These are phyloP conservation scores for Sicyos baderoa DNA, from an alignment of 306 rosid species.

Conservation along the genomic window DNA sequence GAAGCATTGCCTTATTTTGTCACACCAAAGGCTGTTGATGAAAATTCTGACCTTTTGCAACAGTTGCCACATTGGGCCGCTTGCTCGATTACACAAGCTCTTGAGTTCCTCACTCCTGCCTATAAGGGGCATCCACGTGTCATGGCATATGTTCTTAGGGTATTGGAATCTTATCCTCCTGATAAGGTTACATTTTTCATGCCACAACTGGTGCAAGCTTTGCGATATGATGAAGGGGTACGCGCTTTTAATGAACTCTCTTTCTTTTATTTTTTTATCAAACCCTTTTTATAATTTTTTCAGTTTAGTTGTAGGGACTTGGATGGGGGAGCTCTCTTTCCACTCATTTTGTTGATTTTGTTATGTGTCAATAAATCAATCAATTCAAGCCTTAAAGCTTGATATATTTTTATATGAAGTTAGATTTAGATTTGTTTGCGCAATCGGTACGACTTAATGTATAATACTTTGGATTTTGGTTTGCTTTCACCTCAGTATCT, in stretches of 20 bases:
- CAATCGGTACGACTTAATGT: background rate
- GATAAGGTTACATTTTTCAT: slow-evolving; percentile 87
- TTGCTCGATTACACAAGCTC: slow-evolving; percentile 92
- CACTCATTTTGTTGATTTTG: background rate
- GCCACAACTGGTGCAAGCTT: slow-evolving; percentile 96
- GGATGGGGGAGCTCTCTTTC: background rate
- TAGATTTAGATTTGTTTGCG: background rate
- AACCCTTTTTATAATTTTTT: background rate
- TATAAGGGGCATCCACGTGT: slow-evolving; percentile 96
- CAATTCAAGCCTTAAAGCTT: slow-evolving; percentile 1
- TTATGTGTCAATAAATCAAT: slow-evolving; percentile 1
- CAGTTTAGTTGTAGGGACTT: background rate
- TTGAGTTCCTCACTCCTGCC: slow-evolving; percentile 89
- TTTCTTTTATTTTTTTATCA: background rate
- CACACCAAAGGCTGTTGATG: slow-evolving; percentile 87
- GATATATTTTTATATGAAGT: background rate
- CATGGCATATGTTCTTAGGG: slow-evolving; percentile 95
- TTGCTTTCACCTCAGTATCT: background rate
- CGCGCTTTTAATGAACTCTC: slow-evolving; percentile 18
- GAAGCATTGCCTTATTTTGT: slow-evolving; percentile 94
- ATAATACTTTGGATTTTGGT: slow-evolving; percentile 11
- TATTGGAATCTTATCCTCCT: slow-evolving; percentile 93
- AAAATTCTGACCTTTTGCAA: slow-evolving; percentile 80
- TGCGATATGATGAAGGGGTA: slow-evolving; percentile 93
- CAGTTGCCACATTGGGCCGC: slow-evolving; percentile 99